These are phyloP conservation scores for Beta corolliflora DNA, from an alignment of 179 eudicot genomes.

Conservation along the genomic window DNA sequence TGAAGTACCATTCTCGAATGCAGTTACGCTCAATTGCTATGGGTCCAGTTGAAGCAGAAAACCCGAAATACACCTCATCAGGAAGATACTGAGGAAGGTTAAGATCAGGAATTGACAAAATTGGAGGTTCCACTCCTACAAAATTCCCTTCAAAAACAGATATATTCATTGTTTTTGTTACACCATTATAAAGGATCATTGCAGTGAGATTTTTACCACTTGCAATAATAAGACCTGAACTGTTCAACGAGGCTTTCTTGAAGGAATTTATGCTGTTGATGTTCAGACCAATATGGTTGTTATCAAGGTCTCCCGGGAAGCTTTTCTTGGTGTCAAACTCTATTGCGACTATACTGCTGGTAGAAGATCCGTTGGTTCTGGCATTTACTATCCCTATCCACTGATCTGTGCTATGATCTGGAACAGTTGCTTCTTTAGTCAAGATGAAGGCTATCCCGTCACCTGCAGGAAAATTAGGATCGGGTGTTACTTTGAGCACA, in stretches of 20 bases:
- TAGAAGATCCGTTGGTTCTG: conserved; percentile 32
- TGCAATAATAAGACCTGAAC: conserved; percentile 22
- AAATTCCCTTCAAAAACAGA: conserved; percentile 26
- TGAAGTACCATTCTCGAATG: conserved; percentile 37
- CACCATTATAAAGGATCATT: conserved; percentile 32
- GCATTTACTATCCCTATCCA: conserved; percentile 46
- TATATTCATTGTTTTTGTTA: conserved; percentile 24
- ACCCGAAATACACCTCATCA: conserved; percentile 31
- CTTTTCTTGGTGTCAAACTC: conserved; percentile 28
- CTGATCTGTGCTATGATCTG: conserved; percentile 31
- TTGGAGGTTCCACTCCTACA: not conserved
- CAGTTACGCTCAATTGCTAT: conserved; percentile 35
- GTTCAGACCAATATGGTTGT: conserved; percentile 43
- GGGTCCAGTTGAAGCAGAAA: conserved; percentile 42
- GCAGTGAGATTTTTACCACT: conserved; percentile 23
- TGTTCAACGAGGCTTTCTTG: conserved; percentile 11
- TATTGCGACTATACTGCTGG: conserved; percentile 27
- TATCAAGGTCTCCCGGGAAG: conserved; percentile 31
- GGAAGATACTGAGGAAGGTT: conserved; percentile 34
- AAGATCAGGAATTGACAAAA: conserved; percentile 24
- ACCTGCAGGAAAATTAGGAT: conserved; percentile 23
- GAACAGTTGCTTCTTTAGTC: conserved; percentile 19
- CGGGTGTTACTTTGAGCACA: conserved; percentile 27
- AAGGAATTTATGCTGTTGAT: conserved; percentile 32
- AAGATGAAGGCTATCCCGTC: conserved; percentile 43